Evolutionary conservation across 1,284 basidiomycete species (phyloP).

Genomic region (Lentinula novae-zelandiae): DNA sequence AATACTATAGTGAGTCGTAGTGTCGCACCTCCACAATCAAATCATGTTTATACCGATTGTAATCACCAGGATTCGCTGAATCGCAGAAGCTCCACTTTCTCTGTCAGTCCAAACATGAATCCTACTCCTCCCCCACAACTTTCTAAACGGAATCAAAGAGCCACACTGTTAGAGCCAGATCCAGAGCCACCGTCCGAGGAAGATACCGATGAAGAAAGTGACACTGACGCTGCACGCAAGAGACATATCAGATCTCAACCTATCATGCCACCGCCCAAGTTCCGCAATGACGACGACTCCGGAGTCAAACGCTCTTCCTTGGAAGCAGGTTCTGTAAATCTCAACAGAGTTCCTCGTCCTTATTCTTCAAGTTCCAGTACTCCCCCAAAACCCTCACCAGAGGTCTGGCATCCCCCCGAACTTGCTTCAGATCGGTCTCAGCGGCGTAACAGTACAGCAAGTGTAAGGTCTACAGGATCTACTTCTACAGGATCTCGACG

Average conservation of each 20-base stretch:
- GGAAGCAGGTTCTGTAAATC: not conserved
- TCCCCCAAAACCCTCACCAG: constrained; percentile 1
- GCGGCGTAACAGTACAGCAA: constrained; percentile 24
- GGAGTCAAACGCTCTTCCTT: not conserved
- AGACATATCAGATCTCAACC: not conserved
- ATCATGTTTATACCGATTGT: not conserved
- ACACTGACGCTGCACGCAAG: not conserved
- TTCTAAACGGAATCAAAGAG: constrained; percentile 4
- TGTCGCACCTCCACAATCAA: not conserved
- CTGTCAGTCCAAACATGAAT: constrained; percentile 1
- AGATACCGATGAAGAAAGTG: constrained; percentile 2
- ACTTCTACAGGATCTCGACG: constrained; percentile 20
- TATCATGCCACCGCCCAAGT: not conserved
- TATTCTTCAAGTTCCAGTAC: not conserved
- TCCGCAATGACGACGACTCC: not conserved
- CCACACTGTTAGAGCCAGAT: not conserved
- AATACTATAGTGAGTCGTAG: not conserved
- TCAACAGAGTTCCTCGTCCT: not conserved
- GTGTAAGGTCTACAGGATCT: constrained; percentile 24
- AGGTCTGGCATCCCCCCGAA: constrained; percentile 9
- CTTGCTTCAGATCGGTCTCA: constrained; percentile 7
- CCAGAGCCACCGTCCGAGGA: not conserved
- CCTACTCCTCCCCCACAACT: not conserved
- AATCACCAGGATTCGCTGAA: not conserved
- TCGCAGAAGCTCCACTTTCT: not conserved